Base-by-base conservation (phyloP, 805 yeast genomes). In the Yamadazyma akitaensis region DNA sequence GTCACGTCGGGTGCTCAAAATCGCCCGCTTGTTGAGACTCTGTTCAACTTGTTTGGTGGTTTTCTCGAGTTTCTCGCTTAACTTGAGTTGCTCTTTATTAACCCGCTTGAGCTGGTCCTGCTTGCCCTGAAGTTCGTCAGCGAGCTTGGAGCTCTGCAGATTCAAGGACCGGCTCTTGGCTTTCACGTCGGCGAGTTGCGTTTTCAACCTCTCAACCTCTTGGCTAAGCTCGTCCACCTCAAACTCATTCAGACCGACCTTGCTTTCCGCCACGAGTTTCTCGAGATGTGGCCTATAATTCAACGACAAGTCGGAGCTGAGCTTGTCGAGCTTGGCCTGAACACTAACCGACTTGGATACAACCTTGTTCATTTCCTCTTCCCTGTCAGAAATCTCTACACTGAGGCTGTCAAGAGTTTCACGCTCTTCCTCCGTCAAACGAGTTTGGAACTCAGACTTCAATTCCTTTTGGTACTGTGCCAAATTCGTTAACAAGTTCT, bases 11-110 rank as follows among this genome's bases (percentile, higher is more conserved):
- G 73, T 68, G 3, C 69, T 59, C 41, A 88, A 64, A 4, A 84
- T 60, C 1, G 85, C 72, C 52, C 82, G 86, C 56, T 79, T 84
- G 17, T 85, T 76, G 53, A 85, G 66, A 6, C 73, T 71, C 47
- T 77, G 82, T 56, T 89, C 96, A 0, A 85, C 75, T n/a, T 59
- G 64, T 51, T 82, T 84, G 47, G 84, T 81, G 44, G 74, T 78
- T 37, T 72, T 74, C 43, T 85, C 89, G 24, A 90, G 64, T 47
- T 77, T 76, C 44, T 73, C 76, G 34, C 85, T 60, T 1, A 80
- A 60, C 14, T 70, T 59, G 2, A 76, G 64, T 58, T 86, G 96
- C 37, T 76, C 76, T 2, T 78, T 77, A 57, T 83, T 79, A 7
- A 84, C 70, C 44, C 75, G 72, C 14, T 72, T 70, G 38, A 83